Conservation (phyloP, 257 asterid species). For the Przewalskia tangutica region DNA sequence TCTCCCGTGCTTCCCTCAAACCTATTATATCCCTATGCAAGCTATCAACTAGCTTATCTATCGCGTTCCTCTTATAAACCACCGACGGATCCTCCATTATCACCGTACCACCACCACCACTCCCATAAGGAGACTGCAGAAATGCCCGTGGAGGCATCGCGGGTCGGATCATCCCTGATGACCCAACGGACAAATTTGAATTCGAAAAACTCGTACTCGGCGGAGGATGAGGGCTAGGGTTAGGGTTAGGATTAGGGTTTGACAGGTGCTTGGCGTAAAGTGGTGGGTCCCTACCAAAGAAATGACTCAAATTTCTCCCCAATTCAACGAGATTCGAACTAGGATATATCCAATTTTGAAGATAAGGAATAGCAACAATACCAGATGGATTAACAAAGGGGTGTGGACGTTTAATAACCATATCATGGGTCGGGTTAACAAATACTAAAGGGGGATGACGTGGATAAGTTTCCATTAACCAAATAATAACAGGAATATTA, state of each 20-base stretch:
- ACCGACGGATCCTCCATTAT: slow-evolving; percentile 57
- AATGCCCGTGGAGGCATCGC: slow-evolving; percentile 62
- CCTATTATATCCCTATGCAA: slow-evolving; percentile 49
- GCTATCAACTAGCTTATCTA: slow-evolving; percentile 48
- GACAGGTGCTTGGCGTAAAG: slow-evolving; percentile 43
- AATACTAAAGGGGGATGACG: slow-evolving; percentile 73
- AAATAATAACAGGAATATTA: slow-evolving; percentile 77
- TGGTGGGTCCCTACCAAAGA: slow-evolving; percentile 83
- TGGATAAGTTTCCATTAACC: slow-evolving; percentile 91
- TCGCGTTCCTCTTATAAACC: slow-evolving; percentile 49
- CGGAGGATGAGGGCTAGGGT: not conserved
- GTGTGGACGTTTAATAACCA: slow-evolving; percentile 79
- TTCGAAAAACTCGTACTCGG: slow-evolving; percentile 4
- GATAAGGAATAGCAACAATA: slow-evolving; percentile 59
- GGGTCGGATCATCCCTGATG: slow-evolving; percentile 35
- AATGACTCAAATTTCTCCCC: slow-evolving; percentile 45
- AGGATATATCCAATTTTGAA: slow-evolving; percentile 79
- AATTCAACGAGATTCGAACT: slow-evolving; percentile 69
- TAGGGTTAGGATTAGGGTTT: slow-evolving; percentile 6
- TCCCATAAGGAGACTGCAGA: slow-evolving; percentile 63
- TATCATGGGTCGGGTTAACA: slow-evolving; percentile 83
- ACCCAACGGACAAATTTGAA: slow-evolving; percentile 18
- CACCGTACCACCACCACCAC: slow-evolving; percentile 15
- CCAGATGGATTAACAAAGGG: slow-evolving; percentile 81
- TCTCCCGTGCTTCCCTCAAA: slow-evolving; percentile 56